These are phyloP conservation scores for Talaromyces liani DNA, from an alignment of 495 filamentous ascomycete species.

Conservation along the genomic window DNA sequence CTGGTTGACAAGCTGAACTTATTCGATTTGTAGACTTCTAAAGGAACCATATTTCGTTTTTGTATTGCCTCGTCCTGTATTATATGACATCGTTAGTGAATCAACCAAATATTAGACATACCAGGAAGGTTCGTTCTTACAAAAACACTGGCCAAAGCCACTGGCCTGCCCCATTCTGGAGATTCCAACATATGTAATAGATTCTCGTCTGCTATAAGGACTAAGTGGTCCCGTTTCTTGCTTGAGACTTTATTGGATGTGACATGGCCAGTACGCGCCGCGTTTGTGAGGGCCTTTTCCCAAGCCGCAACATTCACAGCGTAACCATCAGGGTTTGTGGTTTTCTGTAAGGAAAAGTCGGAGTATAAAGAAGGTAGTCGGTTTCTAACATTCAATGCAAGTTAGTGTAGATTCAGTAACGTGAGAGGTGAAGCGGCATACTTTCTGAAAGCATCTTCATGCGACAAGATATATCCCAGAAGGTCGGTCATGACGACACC, in stretches of 20 bases:
- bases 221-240: conserved; percentile 41
- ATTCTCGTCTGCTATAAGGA: conserved; percentile 59
- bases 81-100: not conserved
- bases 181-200: conserved; percentile 65
- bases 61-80: conserved; percentile 58
- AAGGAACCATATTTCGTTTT: conserved; percentile 59
- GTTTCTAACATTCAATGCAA: conserved; percentile 39
- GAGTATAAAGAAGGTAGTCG: conserved; percentile 91
- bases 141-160: conserved; percentile 75
- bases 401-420: conserved; percentile 6
- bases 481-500: conserved; percentile 47
- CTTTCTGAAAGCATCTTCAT: conserved; percentile 62
- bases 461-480: conserved; percentile 50
- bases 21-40: conserved; percentile 55
- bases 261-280: conserved; percentile 59
- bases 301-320: conserved; percentile 77
- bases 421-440: conserved; percentile 19
- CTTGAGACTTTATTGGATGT: not conserved
- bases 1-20: conserved; percentile 40
- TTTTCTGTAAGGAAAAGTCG: conserved; percentile 72
- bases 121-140: conserved; percentile 25
- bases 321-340: conserved; percentile 87
- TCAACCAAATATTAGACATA: not conserved
- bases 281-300: conserved; percentile 63
- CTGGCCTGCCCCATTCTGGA: conserved; percentile 72